phyloP scores from a whole-genome alignment of 805 yeast genomes.

The Yamadazyma scolyti region DNA sequence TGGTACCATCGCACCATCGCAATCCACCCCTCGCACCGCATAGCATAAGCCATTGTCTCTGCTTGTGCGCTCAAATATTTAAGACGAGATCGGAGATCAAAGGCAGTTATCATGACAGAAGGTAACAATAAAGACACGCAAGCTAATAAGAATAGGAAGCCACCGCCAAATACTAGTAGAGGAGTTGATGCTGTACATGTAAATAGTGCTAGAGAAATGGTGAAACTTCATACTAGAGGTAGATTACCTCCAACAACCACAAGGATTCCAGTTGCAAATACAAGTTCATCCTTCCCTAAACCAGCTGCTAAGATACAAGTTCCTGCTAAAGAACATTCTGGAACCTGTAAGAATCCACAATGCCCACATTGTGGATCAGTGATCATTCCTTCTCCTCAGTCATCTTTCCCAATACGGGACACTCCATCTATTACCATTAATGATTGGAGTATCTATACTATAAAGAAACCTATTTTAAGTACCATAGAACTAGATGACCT shows the following conservation, averaged over 20 bases:
- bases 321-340: conserved; percentile 42
- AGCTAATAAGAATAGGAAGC: too few relatives aligned
- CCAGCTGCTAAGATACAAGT: conserved; percentile 17
- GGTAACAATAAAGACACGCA: too few relatives aligned
- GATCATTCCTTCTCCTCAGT: conserved; percentile 73
- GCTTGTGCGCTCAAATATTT: too few relatives aligned
- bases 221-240: conserved; percentile 43
- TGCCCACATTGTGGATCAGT: conserved; percentile 69
- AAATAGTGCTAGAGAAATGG: conserved; percentile 63
- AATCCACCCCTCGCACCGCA: too few relatives aligned
- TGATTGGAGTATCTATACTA: conserved; percentile 74
- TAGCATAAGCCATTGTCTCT: too few relatives aligned
- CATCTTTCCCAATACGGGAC: conserved; percentile 60
- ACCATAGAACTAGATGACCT: conserved; percentile 69
- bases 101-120: too few relatives aligned
- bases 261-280: not conserved
- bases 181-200: conserved; percentile 57
- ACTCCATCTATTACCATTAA: conserved; percentile 65
- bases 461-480: conserved; percentile 72
- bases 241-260: conserved; percentile 18
- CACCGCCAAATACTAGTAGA: conserved; percentile 1
- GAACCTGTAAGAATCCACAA: conserved; percentile 38
- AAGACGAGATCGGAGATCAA: too few relatives aligned
- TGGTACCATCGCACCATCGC: too few relatives aligned
- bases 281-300: conserved; percentile 3